Base-by-base conservation (phyloP, 345 rosid species). In the Cardiospermum halicacabum region DNA sequence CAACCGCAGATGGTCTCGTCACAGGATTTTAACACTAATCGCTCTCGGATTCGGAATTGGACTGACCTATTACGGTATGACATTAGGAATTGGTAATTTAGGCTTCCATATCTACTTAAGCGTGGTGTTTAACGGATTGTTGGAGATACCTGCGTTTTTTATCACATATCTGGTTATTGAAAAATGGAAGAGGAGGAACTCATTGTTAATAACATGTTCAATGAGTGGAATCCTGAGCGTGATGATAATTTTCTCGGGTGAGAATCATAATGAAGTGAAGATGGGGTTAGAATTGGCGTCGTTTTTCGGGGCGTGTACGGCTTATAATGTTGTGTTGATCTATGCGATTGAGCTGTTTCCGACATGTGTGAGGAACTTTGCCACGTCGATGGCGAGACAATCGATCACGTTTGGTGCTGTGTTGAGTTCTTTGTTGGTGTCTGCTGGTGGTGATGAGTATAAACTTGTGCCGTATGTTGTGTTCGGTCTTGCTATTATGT, bases 11-110 rank as follows among this genome's bases (percentile, higher is more conserved):
- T 74, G 80, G 84, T 69, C 71, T 3, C 24, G 70, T 6, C 5
- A 45, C 51, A 51, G 75, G 42, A 10, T 74, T 16, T 22, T 54
- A 1, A 43, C 65, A 5, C 63, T 74, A 27, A 76, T 77, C 71
- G 65, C 58, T 30, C 56, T 76, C 0, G 73, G 69, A 47, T 76
- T 83, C 8, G 86, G 92, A 7, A 22, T 82, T 12, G 89, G 84
- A 10, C 70, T 79, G 56, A 69, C 68, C 25, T 78, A 78, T 65
- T 84, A 71, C 24, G 89, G 84, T 1, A 69, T 84, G 71, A 69
- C 72, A 8, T 60, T 84, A 27, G 87, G 83, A 22, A 78, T 72
- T 24, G 80, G 81, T 24, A 73, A 78, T 51, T 59, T 86, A 55
- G 70, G 68, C 5, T 69, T 83, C 50, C 62, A 80, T 40, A 42